Percentiles rank a stretch among this genome's conserved stretches.
Evolutionary conservation across 1,139 yeast genomes (phyloP).

Genomic region (Lizanozyma gosingica): DNA sequence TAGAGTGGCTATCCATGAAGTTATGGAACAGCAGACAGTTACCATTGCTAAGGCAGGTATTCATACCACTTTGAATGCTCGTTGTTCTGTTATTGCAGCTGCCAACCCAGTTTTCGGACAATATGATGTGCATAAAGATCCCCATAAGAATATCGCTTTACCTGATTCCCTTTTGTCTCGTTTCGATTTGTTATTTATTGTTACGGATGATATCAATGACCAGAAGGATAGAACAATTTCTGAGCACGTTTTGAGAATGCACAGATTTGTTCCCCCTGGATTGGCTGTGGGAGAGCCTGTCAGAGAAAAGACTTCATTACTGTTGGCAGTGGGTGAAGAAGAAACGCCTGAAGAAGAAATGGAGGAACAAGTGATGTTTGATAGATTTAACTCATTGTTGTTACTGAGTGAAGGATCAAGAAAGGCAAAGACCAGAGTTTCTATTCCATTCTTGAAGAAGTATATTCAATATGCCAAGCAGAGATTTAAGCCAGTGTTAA

Average conservation of each 20-base stretch:
- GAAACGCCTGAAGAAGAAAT: conserved; percentile 40
- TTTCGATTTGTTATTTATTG: conserved; percentile 90
- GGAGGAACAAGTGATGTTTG: conserved; percentile 55
- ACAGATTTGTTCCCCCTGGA: conserved; percentile 83
- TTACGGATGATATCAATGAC: conserved; percentile 90
- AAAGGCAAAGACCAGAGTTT: conserved; percentile 48
- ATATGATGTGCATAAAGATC: conserved; percentile 92
- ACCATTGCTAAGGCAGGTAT: conserved; percentile 98
- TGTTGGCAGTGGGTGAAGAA: conserved; percentile 71
- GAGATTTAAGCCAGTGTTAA: conserved; percentile 73
- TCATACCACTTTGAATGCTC: conserved; percentile 91
- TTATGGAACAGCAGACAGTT: conserved; percentile 98
- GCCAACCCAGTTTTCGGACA: conserved; percentile 98
- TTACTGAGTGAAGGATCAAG: conserved; percentile 19
- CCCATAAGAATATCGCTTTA: conserved; percentile 91
- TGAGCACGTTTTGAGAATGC: conserved; percentile 93
- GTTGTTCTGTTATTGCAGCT: conserved; percentile 97
- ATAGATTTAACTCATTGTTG: conserved; percentile 71
- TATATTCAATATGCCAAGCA: conserved; percentile 92
- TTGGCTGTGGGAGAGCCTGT: conserved; percentile 91
- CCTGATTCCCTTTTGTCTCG: conserved; percentile 96
- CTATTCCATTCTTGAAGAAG: conserved; percentile 82
- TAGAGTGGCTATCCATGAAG: conserved; percentile 98
- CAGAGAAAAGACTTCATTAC: conserved; percentile 61
- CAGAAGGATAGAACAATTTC: conserved; percentile 78